Base-by-base conservation (phyloP, 176 grass and related monocot species). In the Alopecurus myosuroides region DNA sequence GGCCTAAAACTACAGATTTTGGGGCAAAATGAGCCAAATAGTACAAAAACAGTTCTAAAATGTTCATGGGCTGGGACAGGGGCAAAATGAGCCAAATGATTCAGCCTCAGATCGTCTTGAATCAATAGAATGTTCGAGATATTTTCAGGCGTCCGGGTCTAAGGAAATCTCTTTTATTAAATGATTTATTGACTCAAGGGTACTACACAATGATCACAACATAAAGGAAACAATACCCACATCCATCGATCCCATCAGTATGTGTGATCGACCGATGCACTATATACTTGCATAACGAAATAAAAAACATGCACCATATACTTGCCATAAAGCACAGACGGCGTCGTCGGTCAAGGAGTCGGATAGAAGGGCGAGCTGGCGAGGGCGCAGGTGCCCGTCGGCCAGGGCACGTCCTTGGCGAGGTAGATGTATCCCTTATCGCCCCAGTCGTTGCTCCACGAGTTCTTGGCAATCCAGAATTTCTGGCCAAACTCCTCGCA, bases 381-480 rank as follows among this genome's bases (percentile, higher is more conserved):
- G 66, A 91, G 55, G 28, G 61, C 89, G 57, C 89, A 91, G 77
- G 76, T 76, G 39, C 86, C 90, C 36, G 12, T 44, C 55, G 60
- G 5, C 53, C 37, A 83, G 12, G 11, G 14, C 30, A 79, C 63
- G 61, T 92, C 82, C 53, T 85, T 92, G 35, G 80, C 84, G 28
- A 86, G 35, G 41, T 82, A 71, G 25, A 88, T 53, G 49, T 92
- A 88, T 18, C 82, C 86, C 15, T 85, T 25, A 2, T 85, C 82
- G 25, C 90, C 90, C 90, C 90, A 92, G 44, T 66, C 78, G 20
- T 45, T 53, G 55, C 90, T 74, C 90, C 90, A 92, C 2, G 90
- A 92, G 48, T 92, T 92, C 71, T 92, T 92, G 3, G 80, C 81
- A 22, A 88, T 73, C 86, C 90, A 92, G 37, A 86, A 92, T 18